Evolutionary conservation across 2,329 filamentous ascomycete genomes (phyloP), one percentile per base, ranked within the genome.

Genomic region (Epichloe elymi): DNA sequence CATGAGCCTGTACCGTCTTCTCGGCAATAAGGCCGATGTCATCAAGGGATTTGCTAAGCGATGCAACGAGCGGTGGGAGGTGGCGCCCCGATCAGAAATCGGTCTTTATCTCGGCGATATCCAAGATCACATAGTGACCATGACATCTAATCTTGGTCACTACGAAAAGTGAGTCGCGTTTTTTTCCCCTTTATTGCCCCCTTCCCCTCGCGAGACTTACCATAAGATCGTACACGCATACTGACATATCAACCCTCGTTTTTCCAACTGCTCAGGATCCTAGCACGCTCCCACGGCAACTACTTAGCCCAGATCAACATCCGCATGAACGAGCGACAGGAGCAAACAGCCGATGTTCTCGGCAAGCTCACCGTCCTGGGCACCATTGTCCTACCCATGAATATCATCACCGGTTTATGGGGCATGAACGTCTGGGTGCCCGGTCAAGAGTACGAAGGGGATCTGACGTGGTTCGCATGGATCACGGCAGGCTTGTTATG

Each of bases 231-330:
- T 5, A 38, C 15, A 38, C 36, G 36, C 36, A 14, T 38, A 8
- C 36, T 38, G 15, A 38, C 36, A 38, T 19, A 7, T 4, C 11
- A 20, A 17, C 17, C 17, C 2, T 6, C 11, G 15, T 10, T 23
- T 15, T 36, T 5, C 11, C n/a, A 45, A 11, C n/a, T 40, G 26
- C 30, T 4, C 20, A 15, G 88, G 62, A 87, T 98, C 47, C 76
- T 98, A 30, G 88, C 88, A 46, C 82, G 93, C 52, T 90, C 90
- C 12, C 93, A 98, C 63, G 87, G 82, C 63, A 98, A 97, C 65
- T 98, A 98, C 65, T 85, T 98, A n/a, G 93, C 93, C 0, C 93
- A 98, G 66, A 96, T 98, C 71, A 97, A 96, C 68, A 95, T 97
- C 60, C 83, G 89, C 61, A 97, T 97, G 91, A 96, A 96, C 67